A percentile compares a stretch with the other conserved stretches of the same genome.
Evolutionary conservation across 306 rosid genomes (phyloP).

Genomic region (Cicer yamashitae): DNA sequence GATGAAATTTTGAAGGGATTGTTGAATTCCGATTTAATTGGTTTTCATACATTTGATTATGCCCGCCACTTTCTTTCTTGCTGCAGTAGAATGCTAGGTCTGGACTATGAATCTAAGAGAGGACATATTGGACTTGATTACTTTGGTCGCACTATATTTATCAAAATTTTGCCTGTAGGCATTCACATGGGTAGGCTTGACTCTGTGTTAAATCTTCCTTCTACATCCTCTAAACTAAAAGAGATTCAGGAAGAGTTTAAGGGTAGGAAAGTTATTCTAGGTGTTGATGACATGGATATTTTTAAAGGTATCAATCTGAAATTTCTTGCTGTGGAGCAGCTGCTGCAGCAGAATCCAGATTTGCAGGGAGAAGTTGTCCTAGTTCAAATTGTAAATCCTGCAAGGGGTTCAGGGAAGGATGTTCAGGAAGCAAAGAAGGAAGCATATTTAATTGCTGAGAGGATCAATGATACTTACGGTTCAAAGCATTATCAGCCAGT

Average conservation of each 20-base stretch:
- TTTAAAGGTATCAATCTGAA: conserved; percentile 87
- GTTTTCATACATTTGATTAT: conserved; percentile 90
- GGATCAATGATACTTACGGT: conserved; percentile 69
- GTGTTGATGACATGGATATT: conserved; percentile 89
- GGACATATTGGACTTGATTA: conserved; percentile 91
- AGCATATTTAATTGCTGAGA: conserved; percentile 62
- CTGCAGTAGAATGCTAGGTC: conserved; percentile 94
- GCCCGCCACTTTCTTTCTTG: conserved; percentile 94
- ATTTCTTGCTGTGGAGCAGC: conserved; percentile 77
- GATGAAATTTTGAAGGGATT: conserved; percentile 80
- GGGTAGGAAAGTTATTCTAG: conserved; percentile 65
- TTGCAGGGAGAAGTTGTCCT: conserved; percentile 66
- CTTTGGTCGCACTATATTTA: conserved; percentile 81
- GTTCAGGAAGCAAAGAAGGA: conserved; percentile 78
- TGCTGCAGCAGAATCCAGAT: conserved; percentile 70
- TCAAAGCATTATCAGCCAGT: conserved; percentile 68
- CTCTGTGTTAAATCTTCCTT: conserved; percentile 65
- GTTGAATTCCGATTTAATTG: conserved; percentile 81
- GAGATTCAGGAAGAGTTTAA: conserved; percentile 72
- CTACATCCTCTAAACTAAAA: conserved; percentile 65
- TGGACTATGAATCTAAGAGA: conserved; percentile 88
- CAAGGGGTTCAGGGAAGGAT: conserved; percentile 84
- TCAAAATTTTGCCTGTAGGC: conserved; percentile 88
- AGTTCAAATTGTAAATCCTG: conserved; percentile 89
- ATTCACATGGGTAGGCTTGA: conserved; percentile 89